Percentiles rank a stretch among this genome's conserved stretches.
These are phyloP conservation scores for Antitrichia curtipendula DNA, from an alignment of 225 moss, liverwort and hornwort species.

Conservation along the genomic window DNA sequence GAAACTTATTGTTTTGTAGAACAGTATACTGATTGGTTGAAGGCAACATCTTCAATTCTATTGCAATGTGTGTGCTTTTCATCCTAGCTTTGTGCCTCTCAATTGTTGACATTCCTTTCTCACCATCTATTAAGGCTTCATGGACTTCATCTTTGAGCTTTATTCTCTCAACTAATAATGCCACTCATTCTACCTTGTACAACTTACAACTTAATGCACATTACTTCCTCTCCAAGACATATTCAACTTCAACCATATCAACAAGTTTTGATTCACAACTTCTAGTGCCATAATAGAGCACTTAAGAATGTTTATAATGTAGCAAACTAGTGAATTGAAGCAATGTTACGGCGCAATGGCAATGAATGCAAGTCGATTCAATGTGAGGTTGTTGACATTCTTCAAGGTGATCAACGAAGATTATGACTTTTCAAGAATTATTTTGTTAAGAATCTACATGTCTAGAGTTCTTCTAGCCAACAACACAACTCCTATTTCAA, in stretches of 20 bases:
- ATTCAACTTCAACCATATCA: not conserved
- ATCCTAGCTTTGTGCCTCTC: too few species aligned
- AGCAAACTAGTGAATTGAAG: not conserved
- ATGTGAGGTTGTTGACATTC: not conserved
- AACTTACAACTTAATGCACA: not conserved
- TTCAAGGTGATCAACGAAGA: not conserved
- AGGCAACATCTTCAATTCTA: too few species aligned
- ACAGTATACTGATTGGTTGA: too few species aligned
- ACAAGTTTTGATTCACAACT: not conserved
- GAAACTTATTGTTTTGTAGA: not conserved
- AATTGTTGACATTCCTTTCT: too few species aligned
- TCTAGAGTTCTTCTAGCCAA: too few species aligned
- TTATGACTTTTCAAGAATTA: too few species aligned
- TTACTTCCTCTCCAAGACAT: not conserved
- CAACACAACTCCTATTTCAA: too few species aligned
- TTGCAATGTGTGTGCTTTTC: too few species aligned
- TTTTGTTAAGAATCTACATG: too few species aligned
- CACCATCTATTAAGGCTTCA: too few species aligned
- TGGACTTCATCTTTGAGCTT: not conserved
- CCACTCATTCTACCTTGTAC: not conserved
- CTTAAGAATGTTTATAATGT: not conserved
- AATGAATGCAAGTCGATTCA: not conserved
- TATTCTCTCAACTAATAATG: not conserved
- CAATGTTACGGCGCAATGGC: not conserved
- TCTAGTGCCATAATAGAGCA: not conserved